phyloP scores from a whole-genome alignment of 2,329 filamentous ascomycete species.

The Juglanconis oblonga region DNA sequence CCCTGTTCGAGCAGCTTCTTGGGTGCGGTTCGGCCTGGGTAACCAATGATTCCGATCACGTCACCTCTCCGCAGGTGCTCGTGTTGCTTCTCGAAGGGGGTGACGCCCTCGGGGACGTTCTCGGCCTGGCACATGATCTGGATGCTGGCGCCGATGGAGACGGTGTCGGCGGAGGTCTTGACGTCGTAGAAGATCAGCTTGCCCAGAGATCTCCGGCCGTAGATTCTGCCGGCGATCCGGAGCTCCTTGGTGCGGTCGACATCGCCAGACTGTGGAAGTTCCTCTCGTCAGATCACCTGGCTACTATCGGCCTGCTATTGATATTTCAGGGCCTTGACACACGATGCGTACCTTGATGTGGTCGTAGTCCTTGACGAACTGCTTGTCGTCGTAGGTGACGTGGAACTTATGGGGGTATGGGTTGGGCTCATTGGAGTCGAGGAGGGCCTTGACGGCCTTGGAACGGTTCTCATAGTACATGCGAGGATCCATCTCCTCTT shows the following conservation, averaged over 20 bases:
- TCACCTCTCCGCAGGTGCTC: conserved; percentile 87
- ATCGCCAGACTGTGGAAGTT: conserved; percentile 68
- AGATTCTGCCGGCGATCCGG: conserved; percentile 80
- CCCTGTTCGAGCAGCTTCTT: conserved; percentile 80
- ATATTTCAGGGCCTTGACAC: neutral
- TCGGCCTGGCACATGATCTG: conserved; percentile 93
- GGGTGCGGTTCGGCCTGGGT: conserved; percentile 79
- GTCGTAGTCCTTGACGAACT: conserved; percentile 76
- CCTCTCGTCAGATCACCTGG: neutral
- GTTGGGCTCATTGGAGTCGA: conserved; percentile 70
- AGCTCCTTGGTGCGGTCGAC: conserved; percentile 71
- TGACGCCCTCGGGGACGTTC: conserved; percentile 63
- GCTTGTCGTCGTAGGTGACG: conserved; percentile 75
- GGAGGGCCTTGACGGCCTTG: conserved; percentile 71
- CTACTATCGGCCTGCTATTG: neutral
- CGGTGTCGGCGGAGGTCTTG: conserved; percentile 50
- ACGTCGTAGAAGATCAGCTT: conserved; percentile 94
- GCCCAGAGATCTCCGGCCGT: conserved; percentile 79
- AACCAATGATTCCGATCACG: conserved; percentile 84
- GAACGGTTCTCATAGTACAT: conserved; percentile 96
- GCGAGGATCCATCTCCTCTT: conserved; percentile 56
- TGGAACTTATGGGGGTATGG: conserved; percentile 95
- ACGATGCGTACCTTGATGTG: conserved; percentile 44
- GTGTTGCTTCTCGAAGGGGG: conserved; percentile 82
- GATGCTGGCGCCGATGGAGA: conserved; percentile 68